These are phyloP conservation scores for Paramecium primaurelia DNA, from an alignment of 73 alveolate species.

Conservation along the genomic window DNA sequence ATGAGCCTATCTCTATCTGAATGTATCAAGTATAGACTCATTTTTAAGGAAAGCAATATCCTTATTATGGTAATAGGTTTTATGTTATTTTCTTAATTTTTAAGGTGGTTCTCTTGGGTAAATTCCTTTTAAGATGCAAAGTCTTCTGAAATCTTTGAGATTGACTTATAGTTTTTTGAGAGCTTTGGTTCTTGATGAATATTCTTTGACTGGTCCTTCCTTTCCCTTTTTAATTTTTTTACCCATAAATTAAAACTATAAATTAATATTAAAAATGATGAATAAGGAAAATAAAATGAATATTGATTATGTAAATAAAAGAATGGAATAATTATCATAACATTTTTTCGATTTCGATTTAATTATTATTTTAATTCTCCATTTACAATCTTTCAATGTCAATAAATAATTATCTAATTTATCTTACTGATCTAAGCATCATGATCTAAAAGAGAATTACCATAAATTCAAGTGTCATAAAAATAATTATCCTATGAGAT, in stretches of 20 bases:
- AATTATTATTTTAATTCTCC: neutral
- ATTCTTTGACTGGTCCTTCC: constrained; percentile 78
- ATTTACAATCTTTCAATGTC: neutral
- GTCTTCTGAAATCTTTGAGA: constrained; percentile 88
- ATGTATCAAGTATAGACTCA: constrained; percentile 78
- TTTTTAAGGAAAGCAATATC: constrained; percentile 89
- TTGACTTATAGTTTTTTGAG: constrained; percentile 85
- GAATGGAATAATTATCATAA: neutral
- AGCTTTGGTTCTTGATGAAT: constrained; percentile 92
- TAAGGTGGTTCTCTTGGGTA: constrained; percentile 99
- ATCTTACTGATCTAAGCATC: neutral
- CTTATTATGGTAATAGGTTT: constrained; percentile 95
- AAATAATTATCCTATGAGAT: neutral
- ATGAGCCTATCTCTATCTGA: constrained; percentile 79
- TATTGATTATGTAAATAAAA: neutral
- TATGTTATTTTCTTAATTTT: constrained; percentile 95
- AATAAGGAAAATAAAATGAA: neutral
- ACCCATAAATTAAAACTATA: constrained; percentile 72
- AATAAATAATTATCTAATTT: neutral
- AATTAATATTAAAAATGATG: neutral
- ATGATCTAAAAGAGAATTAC: neutral
- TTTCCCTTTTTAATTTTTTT: constrained; percentile 77
- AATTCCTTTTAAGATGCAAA: constrained; percentile 97
- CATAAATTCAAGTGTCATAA: neutral
- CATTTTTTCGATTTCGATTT: neutral